Conservation (phyloP, 1,139 yeast species). For the Yamadazyma conglobata region DNA sequence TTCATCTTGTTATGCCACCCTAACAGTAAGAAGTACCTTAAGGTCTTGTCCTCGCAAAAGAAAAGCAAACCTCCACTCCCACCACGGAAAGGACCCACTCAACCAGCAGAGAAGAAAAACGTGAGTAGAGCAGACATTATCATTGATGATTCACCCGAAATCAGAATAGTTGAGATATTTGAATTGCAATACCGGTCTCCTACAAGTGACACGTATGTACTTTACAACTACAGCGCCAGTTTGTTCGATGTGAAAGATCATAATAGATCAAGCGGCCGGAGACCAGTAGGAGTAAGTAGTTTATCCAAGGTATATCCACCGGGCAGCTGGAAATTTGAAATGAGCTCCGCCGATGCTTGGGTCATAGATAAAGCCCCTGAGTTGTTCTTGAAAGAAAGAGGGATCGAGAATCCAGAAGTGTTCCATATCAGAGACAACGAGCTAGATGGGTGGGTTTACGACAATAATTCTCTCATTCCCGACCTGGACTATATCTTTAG, state of each 20-base stretch:
- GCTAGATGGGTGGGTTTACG: constrained; percentile 44
- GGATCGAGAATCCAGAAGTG: constrained; percentile 21
- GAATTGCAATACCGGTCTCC: constrained; percentile 70
- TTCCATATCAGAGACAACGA: constrained; percentile 35
- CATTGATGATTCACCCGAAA: constrained; percentile 61
- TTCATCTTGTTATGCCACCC: constrained; percentile 55
- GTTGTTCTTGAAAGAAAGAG: constrained; percentile 52
- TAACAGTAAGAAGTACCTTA: constrained; percentile 34
- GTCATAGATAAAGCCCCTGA: constrained; percentile 51
- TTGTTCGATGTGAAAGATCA: constrained; percentile 53
- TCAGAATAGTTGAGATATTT: constrained; percentile 63
- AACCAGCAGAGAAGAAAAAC: constrained; percentile 1
- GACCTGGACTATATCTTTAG: constrained; percentile 42
- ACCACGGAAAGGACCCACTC: constrained; percentile 4
- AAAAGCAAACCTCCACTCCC: constrained; percentile 13
- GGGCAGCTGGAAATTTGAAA: constrained; percentile 67
- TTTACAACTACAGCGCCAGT: constrained; percentile 29
- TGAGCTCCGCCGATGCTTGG: constrained; percentile 61
- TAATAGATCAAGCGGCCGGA: constrained; percentile 51
- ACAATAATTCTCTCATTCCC: constrained; percentile 22
- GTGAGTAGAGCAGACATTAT: constrained; percentile 8
- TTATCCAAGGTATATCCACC: constrained; percentile 66
- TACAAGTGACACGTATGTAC: constrained; percentile 57
- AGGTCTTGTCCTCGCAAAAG: constrained; percentile 15
- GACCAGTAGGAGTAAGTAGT: constrained; percentile 62